Percentiles rank a stretch among this genome's conserved stretches.
These are phyloP conservation scores for Paramecium octaurelia DNA, from an alignment of 73 alveolate genomes.

Conservation along the genomic window DNA sequence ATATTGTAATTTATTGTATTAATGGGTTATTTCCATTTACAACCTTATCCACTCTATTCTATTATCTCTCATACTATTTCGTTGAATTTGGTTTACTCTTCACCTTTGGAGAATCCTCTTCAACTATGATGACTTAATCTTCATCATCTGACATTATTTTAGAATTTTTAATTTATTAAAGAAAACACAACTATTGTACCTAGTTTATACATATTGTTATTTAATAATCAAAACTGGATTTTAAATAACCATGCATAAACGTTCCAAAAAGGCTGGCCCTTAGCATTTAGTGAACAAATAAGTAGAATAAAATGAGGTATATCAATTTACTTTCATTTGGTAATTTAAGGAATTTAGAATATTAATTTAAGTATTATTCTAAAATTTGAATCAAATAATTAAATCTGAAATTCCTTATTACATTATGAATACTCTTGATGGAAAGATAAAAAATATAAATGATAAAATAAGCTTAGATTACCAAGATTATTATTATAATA, in stretches of 20 bases:
- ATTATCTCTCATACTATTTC: not conserved
- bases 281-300: not conserved
- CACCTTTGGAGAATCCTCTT: not conserved
- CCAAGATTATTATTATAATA: too few relatives aligned
- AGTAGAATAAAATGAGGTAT: too few relatives aligned
- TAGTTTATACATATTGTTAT: not conserved
- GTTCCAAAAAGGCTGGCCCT: not conserved
- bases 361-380: not conserved
- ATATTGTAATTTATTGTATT: not conserved
- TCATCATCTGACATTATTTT: not conserved
- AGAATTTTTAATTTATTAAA: not conserved
- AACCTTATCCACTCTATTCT: not conserved
- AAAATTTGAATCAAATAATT: not conserved
- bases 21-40: not conserved
- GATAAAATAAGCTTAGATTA: too few relatives aligned
- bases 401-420: not conserved
- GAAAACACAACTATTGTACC: not conserved
- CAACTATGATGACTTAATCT: not conserved
- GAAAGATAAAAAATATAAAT: too few relatives aligned
- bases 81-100: not conserved
- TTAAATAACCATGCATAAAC: not conserved
- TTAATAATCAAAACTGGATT: not conserved
- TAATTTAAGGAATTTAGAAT: not conserved
- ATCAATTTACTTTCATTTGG: not conserved
- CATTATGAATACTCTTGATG: too few relatives aligned